A percentile compares a stretch with the other conserved stretches of the same genome.
These are phyloP conservation scores for Alternaria brassicicola DNA, from an alignment of 2,329 filamentous ascomycete genomes.

Conservation along the genomic window DNA sequence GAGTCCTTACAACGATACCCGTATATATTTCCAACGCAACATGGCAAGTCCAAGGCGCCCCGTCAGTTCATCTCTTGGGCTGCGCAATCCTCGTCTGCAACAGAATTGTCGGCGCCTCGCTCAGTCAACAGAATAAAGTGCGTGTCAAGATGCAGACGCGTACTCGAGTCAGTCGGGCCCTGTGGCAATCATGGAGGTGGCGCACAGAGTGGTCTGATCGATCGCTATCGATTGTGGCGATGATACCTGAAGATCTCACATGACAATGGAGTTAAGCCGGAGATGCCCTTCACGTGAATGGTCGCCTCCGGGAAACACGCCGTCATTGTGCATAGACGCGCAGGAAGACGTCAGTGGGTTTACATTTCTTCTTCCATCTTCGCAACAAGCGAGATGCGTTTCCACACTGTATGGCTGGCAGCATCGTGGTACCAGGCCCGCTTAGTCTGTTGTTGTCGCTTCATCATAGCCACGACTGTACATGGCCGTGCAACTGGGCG, in stretches of 20 bases:
- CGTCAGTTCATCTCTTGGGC: not conserved
- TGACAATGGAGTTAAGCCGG: slow-evolving; percentile 37
- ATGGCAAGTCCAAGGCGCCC: not conserved
- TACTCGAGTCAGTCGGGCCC: slow-evolving; percentile 14
- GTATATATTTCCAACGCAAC: not conserved
- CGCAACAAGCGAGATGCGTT: not conserved
- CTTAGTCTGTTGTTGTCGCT: slow-evolving; percentile 11
- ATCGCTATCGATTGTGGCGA: slow-evolving; percentile 27
- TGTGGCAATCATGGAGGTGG: slow-evolving; percentile 19
- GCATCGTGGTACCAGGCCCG: slow-evolving; percentile 1
- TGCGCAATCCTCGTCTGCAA: not conserved
- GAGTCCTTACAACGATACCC: not conserved
- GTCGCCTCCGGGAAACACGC: slow-evolving; percentile 12
- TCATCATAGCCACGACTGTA: slow-evolving; percentile 3
- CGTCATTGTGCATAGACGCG: slow-evolving; percentile 41
- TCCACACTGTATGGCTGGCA: not conserved
- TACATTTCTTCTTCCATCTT: slow-evolving; percentile 13
- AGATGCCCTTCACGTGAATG: slow-evolving; percentile 26
- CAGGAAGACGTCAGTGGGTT: slow-evolving; percentile 18
- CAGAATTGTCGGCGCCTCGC: not conserved
- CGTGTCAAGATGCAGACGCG: not conserved
- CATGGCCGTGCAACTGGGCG: slow-evolving; percentile 14
- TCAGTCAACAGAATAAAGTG: not conserved
- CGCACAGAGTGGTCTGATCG: not conserved
- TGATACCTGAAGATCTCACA: slow-evolving; percentile 22